Evolutionary conservation across 1,284 basidiomycete species (phyloP).

Genomic region (Coniferiporia weirii): DNA sequence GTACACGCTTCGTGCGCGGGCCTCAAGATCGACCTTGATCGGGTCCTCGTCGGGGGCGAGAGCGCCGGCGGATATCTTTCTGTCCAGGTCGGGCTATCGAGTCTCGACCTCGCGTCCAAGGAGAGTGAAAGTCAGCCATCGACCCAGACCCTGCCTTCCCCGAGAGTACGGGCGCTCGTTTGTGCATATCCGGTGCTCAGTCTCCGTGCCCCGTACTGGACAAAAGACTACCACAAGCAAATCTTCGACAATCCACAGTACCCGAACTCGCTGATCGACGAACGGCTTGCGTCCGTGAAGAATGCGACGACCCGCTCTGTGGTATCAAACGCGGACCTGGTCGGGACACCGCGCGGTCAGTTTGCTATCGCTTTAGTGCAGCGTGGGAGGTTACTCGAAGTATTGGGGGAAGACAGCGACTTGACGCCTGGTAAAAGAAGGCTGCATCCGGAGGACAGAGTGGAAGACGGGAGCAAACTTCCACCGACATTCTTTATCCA

Average conservation of each 20-base stretch:
- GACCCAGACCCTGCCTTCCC: neutral
- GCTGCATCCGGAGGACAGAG: slow-evolving; percentile 12
- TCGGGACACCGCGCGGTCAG: neutral
- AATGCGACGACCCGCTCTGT: neutral
- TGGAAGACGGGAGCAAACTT: slow-evolving; percentile 4
- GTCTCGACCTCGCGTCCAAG: neutral
- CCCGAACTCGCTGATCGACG: slow-evolving; percentile 11
- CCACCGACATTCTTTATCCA: slow-evolving; percentile 16
- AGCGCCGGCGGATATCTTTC: slow-evolving; percentile 15
- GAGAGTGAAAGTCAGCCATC: neutral
- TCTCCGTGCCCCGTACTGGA: slow-evolving; percentile 4
- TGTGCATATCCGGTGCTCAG: slow-evolving; percentile 11
- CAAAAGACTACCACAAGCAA: slow-evolving; percentile 7
- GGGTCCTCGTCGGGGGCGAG: neutral
- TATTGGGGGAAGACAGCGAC: slow-evolving; percentile 2
- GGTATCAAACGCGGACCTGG: neutral
- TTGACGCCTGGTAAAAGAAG: neutral
- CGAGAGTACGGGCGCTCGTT: neutral
- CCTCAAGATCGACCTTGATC: slow-evolving; percentile 1
- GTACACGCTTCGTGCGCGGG: neutral
- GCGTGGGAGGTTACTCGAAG: slow-evolving; percentile 1
- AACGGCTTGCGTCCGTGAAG: slow-evolving; percentile 1
- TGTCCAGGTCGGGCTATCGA: slow-evolving; percentile 3
- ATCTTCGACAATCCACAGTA: slow-evolving; percentile 7
- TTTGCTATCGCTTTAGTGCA: slow-evolving; percentile 9